phyloP scores from a whole-genome alignment of 352 stramenopile genomes.

The Phytophthora pseudosyringae region DNA sequence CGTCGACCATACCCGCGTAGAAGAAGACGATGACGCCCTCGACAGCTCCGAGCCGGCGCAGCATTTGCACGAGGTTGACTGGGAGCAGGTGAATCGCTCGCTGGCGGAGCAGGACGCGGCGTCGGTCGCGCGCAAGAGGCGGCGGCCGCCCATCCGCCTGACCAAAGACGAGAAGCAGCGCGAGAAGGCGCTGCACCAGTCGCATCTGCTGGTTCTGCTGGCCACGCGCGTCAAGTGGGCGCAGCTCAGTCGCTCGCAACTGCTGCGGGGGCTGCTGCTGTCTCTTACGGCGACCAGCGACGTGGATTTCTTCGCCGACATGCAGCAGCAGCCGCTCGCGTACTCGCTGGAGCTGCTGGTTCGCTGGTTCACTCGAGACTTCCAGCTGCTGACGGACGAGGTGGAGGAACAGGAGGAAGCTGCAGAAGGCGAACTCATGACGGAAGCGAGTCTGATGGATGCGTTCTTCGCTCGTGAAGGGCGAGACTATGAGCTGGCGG shows the following conservation, averaged over 20 bases:
- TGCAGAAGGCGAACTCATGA: slow-evolving; percentile 34
- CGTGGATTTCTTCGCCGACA: slow-evolving; percentile 54
- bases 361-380: slow-evolving; percentile 70
- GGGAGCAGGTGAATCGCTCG: slow-evolving; percentile 69
- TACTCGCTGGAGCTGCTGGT: slow-evolving; percentile 74
- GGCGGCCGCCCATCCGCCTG: slow-evolving; percentile 50
- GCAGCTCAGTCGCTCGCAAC: slow-evolving; percentile 40
- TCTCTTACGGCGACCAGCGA: slow-evolving; percentile 55
- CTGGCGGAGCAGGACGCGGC: slow-evolving; percentile 36
- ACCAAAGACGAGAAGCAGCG: slow-evolving; percentile 68
- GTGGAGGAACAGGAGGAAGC: slow-evolving; percentile 9
- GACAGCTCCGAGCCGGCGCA: slow-evolving; percentile 1
- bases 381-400: slow-evolving; percentile 38
- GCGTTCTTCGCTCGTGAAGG: slow-evolving; percentile 60
- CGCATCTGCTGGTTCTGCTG: slow-evolving; percentile 72
- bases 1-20: slow-evolving; percentile 7
- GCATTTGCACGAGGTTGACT: slow-evolving; percentile 64
- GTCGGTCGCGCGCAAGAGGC: slow-evolving; percentile 41
- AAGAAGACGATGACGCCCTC: neutral
- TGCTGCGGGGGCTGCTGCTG: slow-evolving; percentile 64
- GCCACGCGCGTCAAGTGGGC: slow-evolving; percentile 58
- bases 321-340: slow-evolving; percentile 40
- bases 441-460: slow-evolving; percentile 55
- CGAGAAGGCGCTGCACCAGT: slow-evolving; percentile 70
- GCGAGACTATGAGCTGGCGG: slow-evolving; percentile 48